These are phyloP conservation scores for Phyllostachys edulis DNA, from an alignment of 176 grass and related monocot species.

Conservation along the genomic window DNA sequence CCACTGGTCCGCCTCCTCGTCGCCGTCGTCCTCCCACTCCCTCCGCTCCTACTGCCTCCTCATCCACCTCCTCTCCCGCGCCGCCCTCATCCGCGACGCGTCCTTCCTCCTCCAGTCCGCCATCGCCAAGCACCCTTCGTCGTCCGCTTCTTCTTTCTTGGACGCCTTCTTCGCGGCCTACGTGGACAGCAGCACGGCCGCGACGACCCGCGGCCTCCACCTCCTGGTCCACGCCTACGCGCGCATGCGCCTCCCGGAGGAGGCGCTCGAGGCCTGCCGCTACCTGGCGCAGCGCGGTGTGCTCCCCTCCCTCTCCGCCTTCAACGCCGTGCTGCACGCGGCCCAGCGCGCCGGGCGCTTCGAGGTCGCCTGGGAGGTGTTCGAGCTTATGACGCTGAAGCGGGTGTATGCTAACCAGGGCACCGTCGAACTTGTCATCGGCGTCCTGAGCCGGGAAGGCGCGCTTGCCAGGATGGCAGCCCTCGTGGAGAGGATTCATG, in stretches of 20 bases:
- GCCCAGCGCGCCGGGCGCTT: slow-evolving; percentile 40
- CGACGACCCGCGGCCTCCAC: slow-evolving; percentile 58
- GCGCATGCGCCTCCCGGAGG: slow-evolving; percentile 46
- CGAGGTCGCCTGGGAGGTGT: slow-evolving; percentile 74
- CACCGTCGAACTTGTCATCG: slow-evolving; percentile 61
- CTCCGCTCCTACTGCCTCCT: slow-evolving; percentile 64
- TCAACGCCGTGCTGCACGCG: slow-evolving; percentile 59
- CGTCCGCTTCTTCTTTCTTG: background rate
- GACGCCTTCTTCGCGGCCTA: slow-evolving; percentile 62
- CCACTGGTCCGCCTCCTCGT: slow-evolving; percentile 48
- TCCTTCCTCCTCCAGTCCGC: slow-evolving; percentile 54
- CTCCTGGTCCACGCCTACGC: slow-evolving; percentile 80
- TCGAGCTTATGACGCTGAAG: slow-evolving; percentile 82
- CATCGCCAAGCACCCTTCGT: slow-evolving; percentile 29
- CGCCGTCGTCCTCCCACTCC: slow-evolving; percentile 26
- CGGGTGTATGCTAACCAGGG: slow-evolving; percentile 67
- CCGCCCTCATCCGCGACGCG: slow-evolving; percentile 54
- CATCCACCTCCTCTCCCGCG: slow-evolving; percentile 70
- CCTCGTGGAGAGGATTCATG: slow-evolving; percentile 53
- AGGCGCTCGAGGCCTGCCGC: slow-evolving; percentile 63
- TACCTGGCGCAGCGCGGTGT: slow-evolving; percentile 54
- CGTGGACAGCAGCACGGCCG: slow-evolving; percentile 49
- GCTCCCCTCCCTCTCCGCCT: slow-evolving; percentile 55
- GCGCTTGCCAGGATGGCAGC: slow-evolving; percentile 36
- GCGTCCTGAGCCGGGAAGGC: slow-evolving; percentile 67